Evolutionary conservation across 768 basidiomycete species (phyloP).

Genomic region (Pleurotus citrinopileatus): DNA sequence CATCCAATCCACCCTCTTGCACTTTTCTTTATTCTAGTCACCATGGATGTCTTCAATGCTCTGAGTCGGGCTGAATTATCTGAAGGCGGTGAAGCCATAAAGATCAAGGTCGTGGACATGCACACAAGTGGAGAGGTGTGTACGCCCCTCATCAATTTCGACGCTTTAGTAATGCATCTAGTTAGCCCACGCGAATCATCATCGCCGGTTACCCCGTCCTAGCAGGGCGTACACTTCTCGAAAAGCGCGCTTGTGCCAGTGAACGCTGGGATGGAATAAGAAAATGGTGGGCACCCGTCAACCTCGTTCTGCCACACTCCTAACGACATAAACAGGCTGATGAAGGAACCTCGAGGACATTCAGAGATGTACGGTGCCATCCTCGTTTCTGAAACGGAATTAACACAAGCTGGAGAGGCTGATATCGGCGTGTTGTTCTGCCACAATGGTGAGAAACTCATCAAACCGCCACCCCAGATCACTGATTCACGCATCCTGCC

Average conservation of each 20-base stretch:
- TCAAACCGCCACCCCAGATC: neutral
- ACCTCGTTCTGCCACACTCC: neutral
- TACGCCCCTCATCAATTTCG: neutral
- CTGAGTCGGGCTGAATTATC: neutral
- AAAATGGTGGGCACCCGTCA: neutral
- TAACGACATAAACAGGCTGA: slow-evolving; percentile 20
- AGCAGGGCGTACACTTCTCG: slow-evolving; percentile 29
- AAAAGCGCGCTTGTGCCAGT: slow-evolving; percentile 29
- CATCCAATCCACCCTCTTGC: neutral
- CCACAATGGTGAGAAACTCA: slow-evolving; percentile 30
- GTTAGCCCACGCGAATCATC: slow-evolving; percentile 36
- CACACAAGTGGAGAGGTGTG: slow-evolving; percentile 36
- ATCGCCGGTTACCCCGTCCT: slow-evolving; percentile 30
- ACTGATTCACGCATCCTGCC: too few species aligned
- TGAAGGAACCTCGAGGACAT: slow-evolving; percentile 38
- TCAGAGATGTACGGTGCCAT: slow-evolving; percentile 40
- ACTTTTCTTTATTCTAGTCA: neutral
- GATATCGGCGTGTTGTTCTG: slow-evolving; percentile 41
- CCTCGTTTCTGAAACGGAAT: slow-evolving; percentile 32
- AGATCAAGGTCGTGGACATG: slow-evolving; percentile 33
- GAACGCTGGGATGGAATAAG: slow-evolving; percentile 19
- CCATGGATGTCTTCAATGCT: slow-evolving; percentile 17
- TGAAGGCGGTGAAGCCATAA: slow-evolving; percentile 8
- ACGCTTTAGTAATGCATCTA: neutral
- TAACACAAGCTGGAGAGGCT: slow-evolving; percentile 27